Base-by-base conservation (phyloP, 2,329 filamentous ascomycete genomes). In the Tolypocladium pustulatum region DNA sequence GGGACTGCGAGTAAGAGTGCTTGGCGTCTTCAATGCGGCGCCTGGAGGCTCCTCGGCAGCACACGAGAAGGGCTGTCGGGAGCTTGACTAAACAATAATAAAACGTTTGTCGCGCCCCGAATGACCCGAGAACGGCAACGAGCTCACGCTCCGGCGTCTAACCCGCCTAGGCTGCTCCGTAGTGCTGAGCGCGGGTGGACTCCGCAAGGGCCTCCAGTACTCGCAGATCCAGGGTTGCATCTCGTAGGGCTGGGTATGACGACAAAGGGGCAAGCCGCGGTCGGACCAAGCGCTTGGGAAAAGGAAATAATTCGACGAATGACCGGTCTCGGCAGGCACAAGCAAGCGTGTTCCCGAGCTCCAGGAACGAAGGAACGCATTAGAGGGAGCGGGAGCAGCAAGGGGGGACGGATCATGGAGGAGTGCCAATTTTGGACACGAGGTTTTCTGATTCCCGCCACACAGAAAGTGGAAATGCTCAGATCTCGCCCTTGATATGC, bases 391-490 rank as follows among this genome's bases (percentile, higher is more conserved):
- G 20, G 36, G 36, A 13, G 38, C 49, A 30, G n/a, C 15, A 37
- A 32, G 40, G 41, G 41, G 34, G 22, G n/a, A 13, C 2, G 40
- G 30, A 49, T 27, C 54, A 38, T 34, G 38, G 43, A 38, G 17
- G 22, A 61, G 59, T 63, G 57, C 67, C 69, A 67, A 66, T 69
- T 70, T 63, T 55, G 69, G 67, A 71, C 68, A 71, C 68, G 69
- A 71, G 67, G 55, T 67, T 64, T 60, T 56, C 57, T 25, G 58
- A 63, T 62, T 63, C 59, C n/a, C 62, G 46, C 66, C 65, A 67
- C 64, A 62, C 61, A 64, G 61, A 38, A 65, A 61, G 60, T 46
- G 58, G 54, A 41, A 61, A 57, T 46, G 57, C 58, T 59, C 61
- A 65, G 67, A 68, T 68, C 65, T 65, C 32, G 55, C 55, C 55